phyloP scores from a whole-genome alignment of 2,329 filamentous ascomycete genomes.

The Claviceps sp. region DNA sequence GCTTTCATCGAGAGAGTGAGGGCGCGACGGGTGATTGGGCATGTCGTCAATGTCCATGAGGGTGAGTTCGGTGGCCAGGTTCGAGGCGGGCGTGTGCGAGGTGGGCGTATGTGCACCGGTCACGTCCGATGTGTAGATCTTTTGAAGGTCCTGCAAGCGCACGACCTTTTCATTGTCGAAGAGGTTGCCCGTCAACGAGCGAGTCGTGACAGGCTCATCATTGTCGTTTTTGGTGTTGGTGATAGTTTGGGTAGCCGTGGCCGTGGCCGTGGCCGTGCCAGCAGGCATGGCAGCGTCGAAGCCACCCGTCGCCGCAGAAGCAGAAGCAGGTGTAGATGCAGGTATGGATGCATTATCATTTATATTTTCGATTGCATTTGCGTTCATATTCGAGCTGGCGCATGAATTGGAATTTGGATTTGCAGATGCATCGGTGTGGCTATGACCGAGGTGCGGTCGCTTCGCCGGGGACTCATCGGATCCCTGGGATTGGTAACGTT shows the following conservation, averaged over 20 bases:
- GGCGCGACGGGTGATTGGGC: slow-evolving; percentile 14
- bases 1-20: slow-evolving; percentile 8
- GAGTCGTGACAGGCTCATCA: neutral
- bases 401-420: slow-evolving; percentile 9
- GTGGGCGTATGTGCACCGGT: slow-evolving; percentile 14
- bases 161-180: slow-evolving; percentile 34
- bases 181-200: neutral
- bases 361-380: slow-evolving; percentile 16
- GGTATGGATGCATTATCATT: slow-evolving; percentile 19
- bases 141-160: neutral
- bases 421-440: slow-evolving; percentile 38
- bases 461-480: slow-evolving; percentile 45
- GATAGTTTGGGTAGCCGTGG: neutral
- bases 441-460: slow-evolving; percentile 47
- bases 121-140: neutral
- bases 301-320: slow-evolving; percentile 19
- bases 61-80: slow-evolving; percentile 19
- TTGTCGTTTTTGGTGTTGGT: neutral
- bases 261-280: neutral
- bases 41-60: slow-evolving; percentile 44
- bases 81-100: slow-evolving; percentile 31
- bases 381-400: neutral
- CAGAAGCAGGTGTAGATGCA: slow-evolving; percentile 9
- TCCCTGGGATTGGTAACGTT: slow-evolving; percentile 32
- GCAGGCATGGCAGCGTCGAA: neutral